Evolutionary conservation across 257 asterid genomes (phyloP).

Genomic region (Nicotiana obtusifolia): DNA sequence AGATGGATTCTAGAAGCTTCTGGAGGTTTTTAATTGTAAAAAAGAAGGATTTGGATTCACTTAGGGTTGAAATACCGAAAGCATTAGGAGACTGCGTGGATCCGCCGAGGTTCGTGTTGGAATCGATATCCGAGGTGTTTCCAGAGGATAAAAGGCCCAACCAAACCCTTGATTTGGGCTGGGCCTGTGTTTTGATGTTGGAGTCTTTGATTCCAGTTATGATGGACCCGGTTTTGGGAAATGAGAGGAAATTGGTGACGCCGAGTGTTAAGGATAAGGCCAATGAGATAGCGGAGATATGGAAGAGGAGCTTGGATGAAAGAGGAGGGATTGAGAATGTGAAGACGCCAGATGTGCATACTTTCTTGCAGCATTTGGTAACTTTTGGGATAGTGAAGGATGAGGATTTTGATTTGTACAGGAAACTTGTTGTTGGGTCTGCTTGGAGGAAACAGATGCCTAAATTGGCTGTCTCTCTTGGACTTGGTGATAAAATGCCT

Average conservation of each 20-base stretch:
- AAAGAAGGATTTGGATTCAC: constrained; percentile 74
- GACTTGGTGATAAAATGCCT: constrained; percentile 88
- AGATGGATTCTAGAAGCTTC: constrained; percentile 62
- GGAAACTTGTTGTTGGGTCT: constrained; percentile 95
- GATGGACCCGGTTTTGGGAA: constrained; percentile 93
- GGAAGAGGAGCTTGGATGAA: constrained; percentile 98
- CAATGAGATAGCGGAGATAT: constrained; percentile 78
- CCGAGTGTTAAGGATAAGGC: constrained; percentile 78
- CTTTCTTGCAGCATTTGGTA: constrained; percentile 96
- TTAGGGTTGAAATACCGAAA: constrained; percentile 57
- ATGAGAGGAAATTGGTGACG: constrained; percentile 89
- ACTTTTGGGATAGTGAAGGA: constrained; percentile 87
- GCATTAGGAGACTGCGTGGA: constrained; percentile 72
- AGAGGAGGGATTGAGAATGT: constrained; percentile 97
- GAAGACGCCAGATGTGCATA: constrained; percentile 94
- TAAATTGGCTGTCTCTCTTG: constrained; percentile 87
- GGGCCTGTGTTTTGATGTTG: constrained; percentile 96
- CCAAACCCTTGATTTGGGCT: constrained; percentile 58
- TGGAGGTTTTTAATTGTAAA: constrained; percentile 63
- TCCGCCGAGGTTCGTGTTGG: constrained; percentile 89
- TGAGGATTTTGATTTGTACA: constrained; percentile 81
- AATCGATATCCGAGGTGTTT: constrained; percentile 87
- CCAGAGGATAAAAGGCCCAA: constrained; percentile 42
- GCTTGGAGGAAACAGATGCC: constrained; percentile 99
- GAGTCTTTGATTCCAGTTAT: constrained; percentile 92